Evolutionary conservation across 306 rosid species (phyloP), one percentile per base, ranked within the genome.

Genomic region (Gleditsia sinensis): DNA sequence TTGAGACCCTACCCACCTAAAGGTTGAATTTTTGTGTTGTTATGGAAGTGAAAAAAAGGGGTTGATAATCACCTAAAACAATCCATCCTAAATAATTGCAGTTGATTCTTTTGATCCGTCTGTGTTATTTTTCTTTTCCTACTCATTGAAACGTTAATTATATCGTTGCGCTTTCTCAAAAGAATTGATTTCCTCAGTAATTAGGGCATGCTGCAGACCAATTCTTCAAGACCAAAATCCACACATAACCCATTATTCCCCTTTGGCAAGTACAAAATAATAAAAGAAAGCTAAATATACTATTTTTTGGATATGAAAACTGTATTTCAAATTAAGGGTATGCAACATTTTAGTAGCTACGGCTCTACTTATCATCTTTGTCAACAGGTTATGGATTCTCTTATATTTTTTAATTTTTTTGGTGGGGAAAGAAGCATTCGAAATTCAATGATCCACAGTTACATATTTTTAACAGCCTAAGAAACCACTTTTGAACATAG

Each of bases 391-490:
- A 8, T 40, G 72, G 48, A 32, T 42, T 45, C 10, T 19, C n/a
- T 28, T 43, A 24, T 3, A 4, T 20, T 39, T 74, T 60, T 42
- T 7, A 40, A 67, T 40, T 32, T 7, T 30, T 69, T 4, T n/a
- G 72, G 75, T 51, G 68, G 55, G 58, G 42, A 12, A 54, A 56
- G 53, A 74, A 68, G 21, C 62, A 51, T 49, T 63, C 63, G 70
- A 62, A 75, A 43, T 56, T 9, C 24, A 69, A 53, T 80, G 76
- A 51, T 23, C 53, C 76, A 69, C n/a, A n/a, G n/a, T n/a, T n/a
- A n/a, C n/a, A n/a, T n/a, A 12, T 50, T 27, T 27, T 16, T 43
- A 7, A 45, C 3, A 58, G 45, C 36, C 36, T 12, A 9, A 33
- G 17, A 40, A 32, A 17, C 67, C 39, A 40, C 68, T 36, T 32